Percentiles rank a stretch among this genome's conserved stretches.
phyloP scores from a whole-genome alignment of 257 asterid species.

The Rubia yunnanensis region DNA sequence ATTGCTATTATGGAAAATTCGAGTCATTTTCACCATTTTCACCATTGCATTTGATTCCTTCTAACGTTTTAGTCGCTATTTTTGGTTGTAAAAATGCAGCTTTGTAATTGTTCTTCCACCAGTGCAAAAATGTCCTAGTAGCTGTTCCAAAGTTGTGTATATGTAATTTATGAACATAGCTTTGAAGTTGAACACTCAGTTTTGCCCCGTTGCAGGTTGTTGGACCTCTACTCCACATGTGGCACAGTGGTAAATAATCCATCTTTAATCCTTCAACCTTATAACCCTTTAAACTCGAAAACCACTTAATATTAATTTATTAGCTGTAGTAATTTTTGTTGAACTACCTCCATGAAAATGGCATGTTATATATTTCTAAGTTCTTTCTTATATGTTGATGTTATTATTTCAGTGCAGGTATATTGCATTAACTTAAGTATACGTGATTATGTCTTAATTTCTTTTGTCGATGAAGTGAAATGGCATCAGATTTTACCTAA shows the following conservation, averaged over 20 bases:
- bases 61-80: background rate
- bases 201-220: conserved; percentile 59
- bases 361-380: background rate
- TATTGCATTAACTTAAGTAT: background rate
- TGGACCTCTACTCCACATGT: conserved; percentile 76
- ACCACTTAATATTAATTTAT: too few species aligned
- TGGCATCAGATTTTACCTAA: background rate
- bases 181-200: conserved; percentile 1
- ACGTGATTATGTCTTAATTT: background rate
- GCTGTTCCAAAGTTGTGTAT: background rate
- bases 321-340: background rate
- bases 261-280: conserved; percentile 5
- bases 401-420: background rate
- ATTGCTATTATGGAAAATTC: background rate
- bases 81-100: background rate
- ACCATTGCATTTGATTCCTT: background rate
- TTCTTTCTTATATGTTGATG: background rate
- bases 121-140: background rate
- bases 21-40: too few species aligned
- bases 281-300: background rate
- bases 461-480: background rate
- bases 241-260: conserved; percentile 51
- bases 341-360: background rate
- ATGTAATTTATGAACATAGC: background rate
- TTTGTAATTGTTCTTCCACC: background rate